Percentiles rank a stretch among this genome's conserved stretches.
phyloP scores from a whole-genome alignment of 179 eudicot genomes.

The Beta macrorhiza region DNA sequence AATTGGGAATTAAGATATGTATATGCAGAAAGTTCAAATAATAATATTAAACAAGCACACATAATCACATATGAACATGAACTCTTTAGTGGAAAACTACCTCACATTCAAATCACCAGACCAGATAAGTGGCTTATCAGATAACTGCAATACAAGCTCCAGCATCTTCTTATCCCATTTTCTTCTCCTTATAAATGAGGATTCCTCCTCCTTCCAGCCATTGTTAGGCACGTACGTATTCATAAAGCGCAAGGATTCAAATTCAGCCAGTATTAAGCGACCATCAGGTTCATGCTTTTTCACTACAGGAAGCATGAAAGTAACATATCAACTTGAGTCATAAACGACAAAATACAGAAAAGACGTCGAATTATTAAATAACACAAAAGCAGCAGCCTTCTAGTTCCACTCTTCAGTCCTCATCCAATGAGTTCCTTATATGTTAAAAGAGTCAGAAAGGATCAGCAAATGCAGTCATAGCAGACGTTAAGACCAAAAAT shows the following conservation, averaged over 20 bases:
- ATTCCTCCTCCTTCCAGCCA: slow-evolving; percentile 99
- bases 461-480: neutral
- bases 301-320: slow-evolving; percentile 38
- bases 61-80: slow-evolving; percentile 8
- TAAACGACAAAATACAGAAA: neutral
- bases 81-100: slow-evolving; percentile 38
- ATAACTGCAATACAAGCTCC: slow-evolving; percentile 64
- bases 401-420: too few relatives aligned
- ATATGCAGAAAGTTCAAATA: neutral
- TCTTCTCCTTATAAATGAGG: slow-evolving; percentile 88
- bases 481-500: too few relatives aligned
- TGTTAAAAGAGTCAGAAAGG: neutral
- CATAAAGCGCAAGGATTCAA: slow-evolving; percentile 68
- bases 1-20: neutral
- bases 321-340: neutral
- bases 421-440: neutral
- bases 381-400: neutral
- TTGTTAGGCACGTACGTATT: slow-evolving; percentile 95
- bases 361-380: too few relatives aligned
- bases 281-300: slow-evolving; percentile 95
- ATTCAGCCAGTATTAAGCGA: slow-evolving; percentile 91
- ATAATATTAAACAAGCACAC: neutral
- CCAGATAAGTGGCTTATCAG: slow-evolving; percentile 97
- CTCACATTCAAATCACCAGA: slow-evolving; percentile 98
- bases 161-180: slow-evolving; percentile 96